A percentile compares a stretch with the other conserved stretches of the same genome.
These are phyloP conservation scores for Rubia occidens DNA, from an alignment of 305 asterid genomes.

Conservation along the genomic window DNA sequence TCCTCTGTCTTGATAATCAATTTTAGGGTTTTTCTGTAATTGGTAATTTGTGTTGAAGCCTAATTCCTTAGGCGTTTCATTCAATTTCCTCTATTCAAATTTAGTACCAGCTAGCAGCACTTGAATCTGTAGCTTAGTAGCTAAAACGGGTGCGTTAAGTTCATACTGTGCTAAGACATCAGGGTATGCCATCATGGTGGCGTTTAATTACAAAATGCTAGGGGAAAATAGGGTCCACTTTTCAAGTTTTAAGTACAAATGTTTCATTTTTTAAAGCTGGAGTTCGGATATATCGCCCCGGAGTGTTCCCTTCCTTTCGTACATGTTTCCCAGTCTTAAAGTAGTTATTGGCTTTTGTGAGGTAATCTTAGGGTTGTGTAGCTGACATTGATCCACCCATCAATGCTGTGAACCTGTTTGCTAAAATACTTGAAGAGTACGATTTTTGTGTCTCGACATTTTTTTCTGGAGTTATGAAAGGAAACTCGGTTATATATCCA, in stretches of 20 bases:
- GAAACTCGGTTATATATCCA: constrained; percentile 20
- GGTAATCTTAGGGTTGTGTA: background rate
- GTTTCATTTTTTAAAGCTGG: background rate
- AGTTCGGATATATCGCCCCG: background rate
- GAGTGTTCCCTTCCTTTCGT: background rate
- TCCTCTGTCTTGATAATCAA: background rate
- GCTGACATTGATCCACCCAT: background rate
- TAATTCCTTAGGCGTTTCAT: background rate
- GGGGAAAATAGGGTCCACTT: background rate
- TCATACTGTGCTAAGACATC: background rate
- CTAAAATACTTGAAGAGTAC: background rate
- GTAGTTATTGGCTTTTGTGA: background rate
- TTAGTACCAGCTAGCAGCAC: background rate
- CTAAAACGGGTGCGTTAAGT: background rate
- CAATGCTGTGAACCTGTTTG: constrained; percentile 1
- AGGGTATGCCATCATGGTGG: no score
- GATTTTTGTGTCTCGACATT: constrained; percentile 10
- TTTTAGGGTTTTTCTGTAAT: background rate
- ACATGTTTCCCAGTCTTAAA: background rate
- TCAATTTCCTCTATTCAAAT: background rate
- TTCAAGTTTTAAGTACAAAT: background rate
- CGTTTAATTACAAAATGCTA: background rate
- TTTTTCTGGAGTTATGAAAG: constrained; percentile 14
- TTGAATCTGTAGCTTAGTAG: background rate
- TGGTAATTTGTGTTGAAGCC: background rate